phyloP scores from a whole-genome alignment of 495 filamentous ascomycete genomes.

The Daldinia grandis region DNA sequence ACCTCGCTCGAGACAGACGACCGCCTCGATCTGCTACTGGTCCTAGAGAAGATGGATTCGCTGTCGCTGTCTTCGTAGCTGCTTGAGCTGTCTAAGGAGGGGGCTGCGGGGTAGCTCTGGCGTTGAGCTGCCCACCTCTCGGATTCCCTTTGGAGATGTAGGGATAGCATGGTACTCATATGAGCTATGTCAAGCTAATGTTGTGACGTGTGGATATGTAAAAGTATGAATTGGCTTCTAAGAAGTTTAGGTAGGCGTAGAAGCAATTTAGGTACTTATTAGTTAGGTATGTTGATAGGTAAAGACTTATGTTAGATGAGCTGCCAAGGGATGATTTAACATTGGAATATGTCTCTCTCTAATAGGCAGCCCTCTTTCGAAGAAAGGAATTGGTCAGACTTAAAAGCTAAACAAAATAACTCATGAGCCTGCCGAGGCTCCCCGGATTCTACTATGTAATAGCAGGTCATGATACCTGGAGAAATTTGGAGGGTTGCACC shows the following conservation, averaged over 20 bases:
- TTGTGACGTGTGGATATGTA: slow-evolving; percentile 22
- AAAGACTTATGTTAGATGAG: slow-evolving; percentile 6
- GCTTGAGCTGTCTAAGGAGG: slow-evolving; percentile 18
- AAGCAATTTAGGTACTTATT: slow-evolving; percentile 5
- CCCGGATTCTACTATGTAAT: slow-evolving; percentile 25
- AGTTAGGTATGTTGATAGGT: slow-evolving; percentile 7
- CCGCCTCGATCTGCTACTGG: slow-evolving; percentile 24
- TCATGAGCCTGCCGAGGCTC: slow-evolving; percentile 34
- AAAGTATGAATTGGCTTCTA: slow-evolving; percentile 18
- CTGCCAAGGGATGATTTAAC: not conserved
- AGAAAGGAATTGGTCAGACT: slow-evolving; percentile 21
- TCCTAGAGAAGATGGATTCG: slow-evolving; percentile 34
- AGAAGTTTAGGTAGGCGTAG: not conserved
- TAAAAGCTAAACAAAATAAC: slow-evolving; percentile 35
- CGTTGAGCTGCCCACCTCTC: slow-evolving; percentile 36
- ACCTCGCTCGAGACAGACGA: slow-evolving; percentile 43
- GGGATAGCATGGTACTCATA: slow-evolving; percentile 25
- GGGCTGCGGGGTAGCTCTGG: slow-evolving; percentile 38
- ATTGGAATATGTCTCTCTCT: slow-evolving; percentile 17
- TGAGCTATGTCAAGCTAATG: not conserved
- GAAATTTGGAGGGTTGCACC: slow-evolving; percentile 24
- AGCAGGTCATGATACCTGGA: slow-evolving; percentile 23
- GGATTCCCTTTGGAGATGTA: slow-evolving; percentile 30
- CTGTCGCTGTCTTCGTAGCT: slow-evolving; percentile 25
- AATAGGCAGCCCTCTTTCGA: not conserved